Conservation (phyloP, 768 basidiomycete species). For the Pilatotrama ljubarskyi region DNA sequence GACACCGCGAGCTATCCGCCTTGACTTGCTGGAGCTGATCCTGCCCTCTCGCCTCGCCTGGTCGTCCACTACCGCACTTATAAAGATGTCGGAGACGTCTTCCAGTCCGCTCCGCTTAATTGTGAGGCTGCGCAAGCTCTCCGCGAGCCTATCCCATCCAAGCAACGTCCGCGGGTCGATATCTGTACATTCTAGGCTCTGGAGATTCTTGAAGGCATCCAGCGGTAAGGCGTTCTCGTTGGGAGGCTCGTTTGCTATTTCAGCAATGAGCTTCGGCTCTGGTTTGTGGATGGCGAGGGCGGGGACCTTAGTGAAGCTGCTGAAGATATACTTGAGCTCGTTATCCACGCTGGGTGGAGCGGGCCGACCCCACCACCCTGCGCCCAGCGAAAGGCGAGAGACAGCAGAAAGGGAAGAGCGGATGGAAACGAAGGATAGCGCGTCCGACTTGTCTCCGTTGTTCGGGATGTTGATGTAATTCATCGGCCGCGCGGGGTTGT, state of each 20-base stretch:
- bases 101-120: conserved; percentile 80
- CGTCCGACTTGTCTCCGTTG: conserved; percentile 64
- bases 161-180: conserved; percentile 81
- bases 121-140: conserved; percentile 70
- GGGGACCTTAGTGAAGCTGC: conserved; percentile 88
- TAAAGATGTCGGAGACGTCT: conserved; percentile 75
- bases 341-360: conserved; percentile 61
- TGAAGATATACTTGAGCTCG: conserved; percentile 85
- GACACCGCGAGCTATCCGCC: conserved; percentile 35
- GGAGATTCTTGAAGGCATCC: conserved; percentile 82
- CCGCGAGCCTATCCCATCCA: conserved; percentile 81
- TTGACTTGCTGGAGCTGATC: conserved; percentile 45
- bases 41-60: conserved; percentile 62
- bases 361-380: conserved; percentile 68
- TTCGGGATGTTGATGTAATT: conserved; percentile 65
- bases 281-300: conserved; percentile 70
- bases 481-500: conserved; percentile 74
- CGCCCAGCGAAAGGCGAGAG: conserved; percentile 72
- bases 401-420: conserved; percentile 77
- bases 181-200: conserved; percentile 71
- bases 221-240: conserved; percentile 78
- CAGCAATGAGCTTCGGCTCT: conserved; percentile 62
- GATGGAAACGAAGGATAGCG: conserved; percentile 71
- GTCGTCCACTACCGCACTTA: conserved; percentile 77
- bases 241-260: conserved; percentile 68